Conservation (phyloP, 2,329 filamentous ascomycete genomes). For the Trichoderma sp. region DNA sequence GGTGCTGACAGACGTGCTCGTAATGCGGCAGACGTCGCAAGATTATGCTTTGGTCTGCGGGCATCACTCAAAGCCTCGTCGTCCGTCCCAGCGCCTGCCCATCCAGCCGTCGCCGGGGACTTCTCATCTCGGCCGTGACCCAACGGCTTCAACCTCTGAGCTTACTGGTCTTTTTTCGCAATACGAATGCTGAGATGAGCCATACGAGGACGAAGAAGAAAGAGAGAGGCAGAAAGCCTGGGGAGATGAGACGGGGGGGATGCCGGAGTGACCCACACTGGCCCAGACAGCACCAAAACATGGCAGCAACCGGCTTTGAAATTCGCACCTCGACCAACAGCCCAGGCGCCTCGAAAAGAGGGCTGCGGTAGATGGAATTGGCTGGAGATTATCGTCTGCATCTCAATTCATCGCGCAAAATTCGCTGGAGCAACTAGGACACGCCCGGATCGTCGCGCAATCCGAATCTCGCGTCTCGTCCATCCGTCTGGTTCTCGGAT, state of each 20-base stretch:
- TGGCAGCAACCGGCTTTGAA: conserved; percentile 2
- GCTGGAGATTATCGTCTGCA: not conserved
- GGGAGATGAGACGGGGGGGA: conserved; percentile 1
- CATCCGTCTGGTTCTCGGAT: not conserved
- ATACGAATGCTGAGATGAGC: conserved; percentile 25
- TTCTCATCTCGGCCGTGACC: not conserved
- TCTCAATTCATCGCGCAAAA: not conserved
- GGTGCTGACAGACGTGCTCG: conserved; percentile 7
- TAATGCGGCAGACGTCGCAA: not conserved
- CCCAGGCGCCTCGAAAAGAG: not conserved
- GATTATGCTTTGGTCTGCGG: conserved; percentile 7
- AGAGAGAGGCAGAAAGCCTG: conserved; percentile 1
- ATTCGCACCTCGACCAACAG: conserved; percentile 3
- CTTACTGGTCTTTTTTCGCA: not conserved
- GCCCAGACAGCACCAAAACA: conserved; percentile 14
- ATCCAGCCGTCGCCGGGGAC: not conserved
- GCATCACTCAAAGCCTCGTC: conserved; percentile 5
- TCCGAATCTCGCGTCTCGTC: not conserved
- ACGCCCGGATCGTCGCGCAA: not conserved
- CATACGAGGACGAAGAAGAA: not conserved
- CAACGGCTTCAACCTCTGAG: not conserved
- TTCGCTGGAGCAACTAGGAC: not conserved
- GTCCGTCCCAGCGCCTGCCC: not conserved
- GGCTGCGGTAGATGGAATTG: not conserved
- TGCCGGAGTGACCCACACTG: not conserved